Percentiles rank a stretch among this genome's conserved stretches.
Conservation (phyloP, 176 grass and related monocot genomes). For the Oryza glaberrima region DNA sequence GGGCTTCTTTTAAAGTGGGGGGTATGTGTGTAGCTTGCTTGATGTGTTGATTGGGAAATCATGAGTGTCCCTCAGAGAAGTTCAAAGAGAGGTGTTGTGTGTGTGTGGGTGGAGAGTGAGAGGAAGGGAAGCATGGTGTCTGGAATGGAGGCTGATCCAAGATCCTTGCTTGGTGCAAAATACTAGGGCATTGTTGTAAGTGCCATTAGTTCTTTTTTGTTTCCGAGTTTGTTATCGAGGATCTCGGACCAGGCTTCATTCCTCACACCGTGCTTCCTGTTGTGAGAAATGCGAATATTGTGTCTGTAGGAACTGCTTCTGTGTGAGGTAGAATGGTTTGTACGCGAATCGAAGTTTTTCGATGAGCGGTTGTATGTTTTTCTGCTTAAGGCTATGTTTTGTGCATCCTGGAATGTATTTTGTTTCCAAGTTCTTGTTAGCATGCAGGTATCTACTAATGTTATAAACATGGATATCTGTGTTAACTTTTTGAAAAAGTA, state of each 20-base stretch:
- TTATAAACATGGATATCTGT: background rate
- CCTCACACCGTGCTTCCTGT: constrained; percentile 16
- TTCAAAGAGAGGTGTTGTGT: background rate
- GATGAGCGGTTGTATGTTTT: background rate
- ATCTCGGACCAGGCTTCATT: constrained; percentile 63
- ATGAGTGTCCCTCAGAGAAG: background rate
- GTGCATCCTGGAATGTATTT: background rate
- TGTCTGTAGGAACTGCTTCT: background rate
- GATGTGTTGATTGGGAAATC: constrained; percentile 46
- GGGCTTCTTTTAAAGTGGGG: constrained; percentile 34
- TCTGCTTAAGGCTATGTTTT: background rate
- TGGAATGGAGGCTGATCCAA: constrained; percentile 64
- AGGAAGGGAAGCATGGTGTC: constrained; percentile 33
- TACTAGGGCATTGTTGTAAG: background rate
- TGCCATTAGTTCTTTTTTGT: background rate
- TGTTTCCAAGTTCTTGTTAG: background rate
- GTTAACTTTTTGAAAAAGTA: background rate
- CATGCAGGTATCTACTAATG: background rate
- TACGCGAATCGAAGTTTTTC: background rate
- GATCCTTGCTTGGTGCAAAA: constrained; percentile 21
- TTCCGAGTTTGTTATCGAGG: background rate
- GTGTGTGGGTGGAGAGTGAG: background rate
- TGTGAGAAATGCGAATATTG: background rate
- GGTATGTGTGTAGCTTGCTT: background rate
- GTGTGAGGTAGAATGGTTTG: background rate